Conservation (phyloP, 805 yeast genomes). For the Lachancea sp. region DNA sequence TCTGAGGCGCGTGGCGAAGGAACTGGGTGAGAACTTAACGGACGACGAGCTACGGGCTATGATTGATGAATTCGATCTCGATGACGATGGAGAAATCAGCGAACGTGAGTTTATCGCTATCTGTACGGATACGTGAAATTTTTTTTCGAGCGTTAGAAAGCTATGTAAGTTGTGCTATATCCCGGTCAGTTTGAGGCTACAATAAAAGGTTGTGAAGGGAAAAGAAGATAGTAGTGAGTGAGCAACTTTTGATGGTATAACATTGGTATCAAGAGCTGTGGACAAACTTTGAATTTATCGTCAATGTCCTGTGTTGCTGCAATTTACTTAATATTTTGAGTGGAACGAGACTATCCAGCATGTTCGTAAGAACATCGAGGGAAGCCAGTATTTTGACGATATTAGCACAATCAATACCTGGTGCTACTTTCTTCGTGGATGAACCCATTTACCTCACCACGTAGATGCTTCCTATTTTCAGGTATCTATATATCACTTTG, state of each 20-base stretch:
- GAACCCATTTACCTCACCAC: too few relatives aligned
- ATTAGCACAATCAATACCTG: neutral
- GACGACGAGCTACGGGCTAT: conserved; percentile 93
- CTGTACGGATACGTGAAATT: conserved; percentile 57
- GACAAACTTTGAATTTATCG: too few relatives aligned
- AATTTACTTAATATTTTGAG: too few relatives aligned
- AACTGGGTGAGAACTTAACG: conserved; percentile 82
- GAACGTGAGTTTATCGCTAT: conserved; percentile 87
- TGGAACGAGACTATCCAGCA: too few relatives aligned
- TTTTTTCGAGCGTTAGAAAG: neutral
- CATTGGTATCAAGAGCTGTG: too few relatives aligned
- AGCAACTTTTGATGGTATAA: too few relatives aligned
- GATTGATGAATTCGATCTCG: conserved; percentile 96
- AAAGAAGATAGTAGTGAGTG: too few relatives aligned
- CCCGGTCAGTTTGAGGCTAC: neutral
- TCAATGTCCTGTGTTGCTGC: too few relatives aligned
- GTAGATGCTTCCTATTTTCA: too few relatives aligned
- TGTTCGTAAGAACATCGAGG: too few relatives aligned
- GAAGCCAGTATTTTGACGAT: neutral
- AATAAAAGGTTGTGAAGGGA: too few relatives aligned
- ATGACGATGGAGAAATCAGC: conserved; percentile 91
- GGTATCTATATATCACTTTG: neutral
- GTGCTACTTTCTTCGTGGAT: too few relatives aligned
- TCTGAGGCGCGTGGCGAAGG: conserved; percentile 83
- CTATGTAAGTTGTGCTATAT: conserved; percentile 1